A percentile compares a stretch with the other conserved stretches of the same genome.
These are phyloP conservation scores for Aureobasidium lini DNA, from an alignment of 2,329 filamentous ascomycete species.

Conservation along the genomic window DNA sequence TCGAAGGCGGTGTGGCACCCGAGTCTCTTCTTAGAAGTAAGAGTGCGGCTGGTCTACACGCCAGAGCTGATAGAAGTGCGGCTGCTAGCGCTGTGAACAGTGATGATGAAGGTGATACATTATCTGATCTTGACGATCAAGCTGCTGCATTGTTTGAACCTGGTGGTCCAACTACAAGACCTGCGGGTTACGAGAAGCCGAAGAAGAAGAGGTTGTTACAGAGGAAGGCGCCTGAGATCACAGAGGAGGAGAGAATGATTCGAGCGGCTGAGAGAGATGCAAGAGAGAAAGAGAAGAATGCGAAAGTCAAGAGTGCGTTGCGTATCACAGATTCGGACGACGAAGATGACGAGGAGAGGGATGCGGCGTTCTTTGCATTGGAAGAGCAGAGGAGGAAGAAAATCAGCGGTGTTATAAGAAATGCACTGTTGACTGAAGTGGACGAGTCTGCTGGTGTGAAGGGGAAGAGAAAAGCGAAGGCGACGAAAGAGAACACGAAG, in stretches of 20 bases:
- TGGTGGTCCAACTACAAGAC: constrained; percentile 53
- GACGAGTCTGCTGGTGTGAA: constrained; percentile 25
- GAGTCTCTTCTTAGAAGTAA: constrained; percentile 75
- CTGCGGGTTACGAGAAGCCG: constrained; percentile 36
- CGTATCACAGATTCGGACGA: constrained; percentile 82
- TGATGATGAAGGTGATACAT: constrained; percentile 14
- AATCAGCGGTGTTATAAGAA: constrained; percentile 42
- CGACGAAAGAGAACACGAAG: constrained; percentile 17
- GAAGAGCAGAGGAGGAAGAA: constrained; percentile 62
- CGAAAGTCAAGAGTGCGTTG: constrained; percentile 75
- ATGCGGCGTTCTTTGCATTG: constrained; percentile 66
- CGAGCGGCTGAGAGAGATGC: constrained; percentile 55
- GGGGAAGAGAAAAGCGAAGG: constrained; percentile 19
- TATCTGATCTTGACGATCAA: constrained; percentile 31
- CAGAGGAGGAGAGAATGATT: constrained; percentile 53
- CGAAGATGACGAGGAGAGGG: constrained; percentile 71
- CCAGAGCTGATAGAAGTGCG: constrained; percentile 3
- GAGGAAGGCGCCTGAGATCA: constrained; percentile 47
- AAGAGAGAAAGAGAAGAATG: constrained; percentile 67
- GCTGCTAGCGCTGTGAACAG: constrained; percentile 8
- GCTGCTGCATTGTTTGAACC: constrained; percentile 55
- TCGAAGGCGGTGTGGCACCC: constrained; percentile 67
- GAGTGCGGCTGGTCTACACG: constrained; percentile 32
- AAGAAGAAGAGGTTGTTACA: constrained; percentile 50
- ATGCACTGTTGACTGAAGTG: constrained; percentile 37